Conservation (phyloP, 2,329 filamentous ascomycete genomes). For the Hypoxylon sp. region DNA sequence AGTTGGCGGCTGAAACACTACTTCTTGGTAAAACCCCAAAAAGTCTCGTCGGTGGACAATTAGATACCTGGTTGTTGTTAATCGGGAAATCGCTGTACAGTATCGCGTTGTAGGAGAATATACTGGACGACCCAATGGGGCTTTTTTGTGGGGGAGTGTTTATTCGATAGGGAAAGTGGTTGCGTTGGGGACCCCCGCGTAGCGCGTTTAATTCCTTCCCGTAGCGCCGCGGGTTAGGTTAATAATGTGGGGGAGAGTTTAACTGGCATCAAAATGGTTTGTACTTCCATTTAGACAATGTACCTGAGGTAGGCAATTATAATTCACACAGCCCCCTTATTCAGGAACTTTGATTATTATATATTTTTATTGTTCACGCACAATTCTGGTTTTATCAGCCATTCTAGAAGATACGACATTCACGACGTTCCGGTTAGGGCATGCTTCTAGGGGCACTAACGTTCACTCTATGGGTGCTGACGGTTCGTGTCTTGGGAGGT, state of each 20-base stretch:
- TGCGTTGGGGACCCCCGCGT: slow-evolving; percentile 12
- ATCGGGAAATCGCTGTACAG: background rate
- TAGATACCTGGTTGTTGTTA: background rate
- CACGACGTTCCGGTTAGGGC: no score
- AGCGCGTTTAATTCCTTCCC: slow-evolving; percentile 18
- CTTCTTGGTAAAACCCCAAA: slow-evolving; percentile 12
- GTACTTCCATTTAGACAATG: no score
- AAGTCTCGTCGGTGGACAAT: slow-evolving; percentile 1
- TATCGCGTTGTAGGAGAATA: background rate
- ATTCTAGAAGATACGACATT: no score
- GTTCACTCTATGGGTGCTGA: no score
- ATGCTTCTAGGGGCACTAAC: no score
- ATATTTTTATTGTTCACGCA: no score
- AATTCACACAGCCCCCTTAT: no score
- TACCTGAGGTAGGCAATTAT: no score
- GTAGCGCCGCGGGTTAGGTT: slow-evolving; percentile 9
- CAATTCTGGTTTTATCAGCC: no score
- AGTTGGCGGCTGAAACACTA: background rate
- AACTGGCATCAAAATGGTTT: no score
- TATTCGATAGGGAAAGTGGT: background rate
- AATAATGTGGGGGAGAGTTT: slow-evolving; percentile 6
- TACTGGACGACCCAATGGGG: slow-evolving; percentile 13
- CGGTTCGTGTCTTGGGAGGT: no score
- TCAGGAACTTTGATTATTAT: no score
- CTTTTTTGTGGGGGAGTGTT: slow-evolving; percentile 11